phyloP scores from a whole-genome alignment of 352 stramenopile species.

The Phytophthora pistaciae region DNA sequence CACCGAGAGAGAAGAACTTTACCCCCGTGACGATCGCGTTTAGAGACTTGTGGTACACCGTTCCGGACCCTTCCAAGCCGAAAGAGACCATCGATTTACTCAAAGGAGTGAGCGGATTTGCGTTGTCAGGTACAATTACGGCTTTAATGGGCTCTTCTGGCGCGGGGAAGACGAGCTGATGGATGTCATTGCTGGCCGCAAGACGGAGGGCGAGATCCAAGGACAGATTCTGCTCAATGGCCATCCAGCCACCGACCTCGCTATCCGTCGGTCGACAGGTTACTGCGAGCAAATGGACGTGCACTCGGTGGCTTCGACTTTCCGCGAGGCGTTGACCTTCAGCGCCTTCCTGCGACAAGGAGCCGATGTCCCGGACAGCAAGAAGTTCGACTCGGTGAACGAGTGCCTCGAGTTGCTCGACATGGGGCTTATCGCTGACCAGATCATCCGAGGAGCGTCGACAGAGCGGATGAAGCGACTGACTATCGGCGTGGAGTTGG shows the following conservation, averaged over 20 bases:
- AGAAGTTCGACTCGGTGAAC: conserved; percentile 48
- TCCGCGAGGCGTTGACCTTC: conserved; percentile 82
- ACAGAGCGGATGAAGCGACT: conserved; percentile 66
- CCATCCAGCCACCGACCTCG: conserved; percentile 62
- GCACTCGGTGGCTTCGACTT: conserved; percentile 13
- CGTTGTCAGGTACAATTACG: conserved; percentile 26
- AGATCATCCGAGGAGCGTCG: conserved; percentile 54
- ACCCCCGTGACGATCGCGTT: conserved; percentile 54
- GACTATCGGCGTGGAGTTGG: conserved; percentile 76
- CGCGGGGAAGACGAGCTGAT: conserved; percentile 34
- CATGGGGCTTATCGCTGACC: conserved; percentile 45
- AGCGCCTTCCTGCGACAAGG: conserved; percentile 75
- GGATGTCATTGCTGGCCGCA: conserved; percentile 67
- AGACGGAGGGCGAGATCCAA: conserved; percentile 82
- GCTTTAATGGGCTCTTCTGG: conserved; percentile 36
- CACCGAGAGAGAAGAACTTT: conserved; percentile 31
- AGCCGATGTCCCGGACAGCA: conserved; percentile 27
- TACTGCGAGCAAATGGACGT: conserved; percentile 27
- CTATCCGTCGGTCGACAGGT: conserved; percentile 40
- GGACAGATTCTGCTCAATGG: conserved; percentile 92
- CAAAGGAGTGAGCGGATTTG: conserved; percentile 46
- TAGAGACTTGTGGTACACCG: conserved; percentile 57
- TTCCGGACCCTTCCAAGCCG: conserved; percentile 38
- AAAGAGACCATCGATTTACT: conserved; percentile 56
- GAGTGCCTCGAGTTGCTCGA: conserved; percentile 54